A percentile compares a stretch with the other conserved stretches of the same genome.
These are phyloP conservation scores for Globisporangium perplexum DNA, from an alignment of 352 stramenopile species.

Conservation along the genomic window DNA sequence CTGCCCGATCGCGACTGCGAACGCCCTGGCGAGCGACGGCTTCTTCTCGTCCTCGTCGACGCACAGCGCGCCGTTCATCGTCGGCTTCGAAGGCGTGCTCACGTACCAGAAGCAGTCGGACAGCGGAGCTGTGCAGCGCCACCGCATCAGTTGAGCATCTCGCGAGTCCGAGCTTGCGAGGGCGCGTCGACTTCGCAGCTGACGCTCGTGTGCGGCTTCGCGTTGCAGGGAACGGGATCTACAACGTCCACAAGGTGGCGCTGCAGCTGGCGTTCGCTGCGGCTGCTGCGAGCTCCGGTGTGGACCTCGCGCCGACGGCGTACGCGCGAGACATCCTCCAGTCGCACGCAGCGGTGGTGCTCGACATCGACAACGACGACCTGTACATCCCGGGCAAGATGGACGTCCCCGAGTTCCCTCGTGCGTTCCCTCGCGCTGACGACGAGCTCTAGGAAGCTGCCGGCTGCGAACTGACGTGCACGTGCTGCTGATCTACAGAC, in stretches of 20 bases:
- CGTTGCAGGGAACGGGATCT: slow-evolving; percentile 52
- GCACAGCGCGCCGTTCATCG: slow-evolving; percentile 28
- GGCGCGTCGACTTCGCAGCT: neutral
- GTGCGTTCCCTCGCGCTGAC: slow-evolving; percentile 20
- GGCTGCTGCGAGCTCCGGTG: neutral
- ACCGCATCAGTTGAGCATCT: slow-evolving; percentile 41
- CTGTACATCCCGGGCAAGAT: slow-evolving; percentile 57
- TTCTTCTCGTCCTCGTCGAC: slow-evolving; percentile 21
- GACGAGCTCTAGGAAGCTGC: neutral
- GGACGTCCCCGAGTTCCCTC: slow-evolving; percentile 62
- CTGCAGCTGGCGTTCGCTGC: slow-evolving; percentile 27
- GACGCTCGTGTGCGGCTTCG: neutral
- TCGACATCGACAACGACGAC: slow-evolving; percentile 69
- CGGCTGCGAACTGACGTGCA: neutral
- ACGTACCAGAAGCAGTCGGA: slow-evolving; percentile 45
- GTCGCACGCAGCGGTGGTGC: slow-evolving; percentile 39
- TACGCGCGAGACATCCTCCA: slow-evolving; percentile 47
- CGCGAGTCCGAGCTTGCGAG: neutral
- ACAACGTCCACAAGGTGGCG: slow-evolving; percentile 53
- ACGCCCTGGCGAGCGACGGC: slow-evolving; percentile 21
- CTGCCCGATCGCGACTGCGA: slow-evolving; percentile 34
- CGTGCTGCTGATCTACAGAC: slow-evolving; percentile 19
- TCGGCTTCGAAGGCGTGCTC: slow-evolving; percentile 50
- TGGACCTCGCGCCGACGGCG: slow-evolving; percentile 3
- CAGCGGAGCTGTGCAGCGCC: slow-evolving; percentile 30